These are phyloP conservation scores for Phytophthora kernoviae DNA, from an alignment of 352 stramenopile species.

Conservation along the genomic window DNA sequence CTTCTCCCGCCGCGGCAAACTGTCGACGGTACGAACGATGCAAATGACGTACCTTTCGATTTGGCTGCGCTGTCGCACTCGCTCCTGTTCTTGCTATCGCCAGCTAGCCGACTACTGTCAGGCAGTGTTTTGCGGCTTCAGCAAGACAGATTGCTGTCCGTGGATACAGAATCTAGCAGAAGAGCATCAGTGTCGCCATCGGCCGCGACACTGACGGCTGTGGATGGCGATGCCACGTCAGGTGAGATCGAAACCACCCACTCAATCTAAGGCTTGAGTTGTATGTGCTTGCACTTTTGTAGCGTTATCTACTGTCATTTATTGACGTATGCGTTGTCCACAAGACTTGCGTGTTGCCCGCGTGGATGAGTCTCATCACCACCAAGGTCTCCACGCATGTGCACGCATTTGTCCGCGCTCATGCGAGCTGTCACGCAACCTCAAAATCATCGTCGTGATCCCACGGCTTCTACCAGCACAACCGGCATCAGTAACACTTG, in stretches of 20 bases:
- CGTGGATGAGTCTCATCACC: background rate
- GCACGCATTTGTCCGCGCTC: background rate
- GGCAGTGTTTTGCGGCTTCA: slow-evolving; percentile 64
- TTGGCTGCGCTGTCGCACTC: slow-evolving; percentile 48
- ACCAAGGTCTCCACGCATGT: background rate
- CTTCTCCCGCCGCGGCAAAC: slow-evolving; percentile 29
- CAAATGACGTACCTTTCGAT: slow-evolving; percentile 9
- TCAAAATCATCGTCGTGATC: background rate
- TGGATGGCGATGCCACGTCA: slow-evolving; percentile 1
- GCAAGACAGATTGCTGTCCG: slow-evolving; percentile 15
- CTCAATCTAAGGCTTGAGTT: slow-evolving; percentile 23
- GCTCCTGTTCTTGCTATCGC: slow-evolving; percentile 68
- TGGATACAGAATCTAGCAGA: slow-evolving; percentile 1
- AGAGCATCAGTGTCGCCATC: slow-evolving; percentile 13
- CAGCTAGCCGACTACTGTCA: slow-evolving; percentile 48
- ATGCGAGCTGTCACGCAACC: background rate
- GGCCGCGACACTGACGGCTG: background rate
- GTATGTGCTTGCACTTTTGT: slow-evolving; percentile 3
- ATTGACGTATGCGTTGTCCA: background rate
- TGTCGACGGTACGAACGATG: background rate
- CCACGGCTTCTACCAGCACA: background rate
- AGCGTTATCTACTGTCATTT: background rate
- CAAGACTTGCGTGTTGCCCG: too few relatives aligned
- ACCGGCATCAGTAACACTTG: background rate
- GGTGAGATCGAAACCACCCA: slow-evolving; percentile 13